Base-by-base conservation (phyloP, 2,329 filamentous ascomycete genomes). In the Ascosphaera aggregata region DNA sequence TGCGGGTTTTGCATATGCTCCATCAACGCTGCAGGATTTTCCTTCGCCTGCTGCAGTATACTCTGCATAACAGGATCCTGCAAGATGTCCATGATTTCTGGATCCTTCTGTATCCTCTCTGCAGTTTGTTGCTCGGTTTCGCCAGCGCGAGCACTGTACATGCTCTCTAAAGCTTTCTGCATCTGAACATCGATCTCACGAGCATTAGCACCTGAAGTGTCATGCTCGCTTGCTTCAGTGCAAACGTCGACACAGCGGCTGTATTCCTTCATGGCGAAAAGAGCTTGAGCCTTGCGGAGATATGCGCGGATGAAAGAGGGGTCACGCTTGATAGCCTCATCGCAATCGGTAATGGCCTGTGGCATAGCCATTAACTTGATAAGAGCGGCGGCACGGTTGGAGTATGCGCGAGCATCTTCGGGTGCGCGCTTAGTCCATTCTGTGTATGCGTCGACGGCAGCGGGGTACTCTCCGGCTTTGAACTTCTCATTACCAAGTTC, bases 351-450 rank as follows among this genome's bases (percentile, higher is more conserved):
- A 31, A 98, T 74, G 1, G 89, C 91, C 47, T 77, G 80, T 4
- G 89, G 89, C 66, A 98, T 93, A 48, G 85, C 80, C 51, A 98
- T 80, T 34, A 98, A 70, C 66, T 98, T 98, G 62, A 94, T 80
- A 52, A 95, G 82, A 36, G 89, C 91, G 3, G 89, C 89, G 4
- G 89, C 89, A 49, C 89, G 84, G 69, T 98, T 98, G 56, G 80
- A 91, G 69, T 89, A 98, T 34, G 89, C 86, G 49, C 91, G 76
- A 32, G 89, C 77, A 54, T 98, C 89, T 1, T 91, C 70, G 4
- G 91, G 89, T 0, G 82, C 78, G 42, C 89, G 84, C 70, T 94
- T 94, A 59, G 79, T 79, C 85, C 95, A 94, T 64, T 98, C 89
- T 1, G 67, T 73, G 65, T 98, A 98, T 1, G 86, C 82, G 35